Percentiles rank a stretch among this genome's conserved stretches.
Evolutionary conservation across 129 eudicot genomes (phyloP).

Genomic region (Mikania micrantha): DNA sequence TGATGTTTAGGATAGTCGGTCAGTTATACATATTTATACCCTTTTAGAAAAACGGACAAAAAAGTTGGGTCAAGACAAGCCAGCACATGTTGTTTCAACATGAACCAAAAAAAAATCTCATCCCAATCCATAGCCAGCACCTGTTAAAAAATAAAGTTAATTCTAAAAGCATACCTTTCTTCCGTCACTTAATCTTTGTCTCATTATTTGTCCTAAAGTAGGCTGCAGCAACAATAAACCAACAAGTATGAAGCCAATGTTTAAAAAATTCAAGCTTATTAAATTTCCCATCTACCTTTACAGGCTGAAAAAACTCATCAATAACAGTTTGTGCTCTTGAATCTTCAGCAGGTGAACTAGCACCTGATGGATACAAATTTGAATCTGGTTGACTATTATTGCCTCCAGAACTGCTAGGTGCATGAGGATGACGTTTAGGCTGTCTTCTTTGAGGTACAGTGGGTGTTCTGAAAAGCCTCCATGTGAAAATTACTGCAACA

Average conservation of each 20-base stretch:
- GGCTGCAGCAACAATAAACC: slow-evolving; percentile 48
- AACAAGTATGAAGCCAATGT: not conserved
- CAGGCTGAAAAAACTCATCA: slow-evolving; percentile 86
- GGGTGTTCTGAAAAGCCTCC: slow-evolving; percentile 68
- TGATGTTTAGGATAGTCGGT: too few relatives aligned
- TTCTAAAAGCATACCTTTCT: slow-evolving; percentile 63
- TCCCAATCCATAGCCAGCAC: not conserved
- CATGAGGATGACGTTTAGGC: slow-evolving; percentile 57
- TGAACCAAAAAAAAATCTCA: not conserved
- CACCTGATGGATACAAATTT: slow-evolving; percentile 33
- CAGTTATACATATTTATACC: not conserved
- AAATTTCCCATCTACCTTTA: slow-evolving; percentile 39
- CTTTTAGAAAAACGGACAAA: not conserved
- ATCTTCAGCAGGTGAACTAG: slow-evolving; percentile 48
- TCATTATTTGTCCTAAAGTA: slow-evolving; percentile 83
- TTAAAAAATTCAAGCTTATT: not conserved
- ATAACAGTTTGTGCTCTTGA: slow-evolving; percentile 60
- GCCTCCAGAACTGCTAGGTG: slow-evolving; percentile 57
- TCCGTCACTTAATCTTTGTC: slow-evolving; percentile 87
- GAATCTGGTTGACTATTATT: slow-evolving; percentile 32
- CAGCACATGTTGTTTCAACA: not conserved
- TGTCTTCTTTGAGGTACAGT: slow-evolving; percentile 66
- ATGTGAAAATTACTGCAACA: slow-evolving; percentile 70
- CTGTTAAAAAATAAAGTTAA: not conserved
- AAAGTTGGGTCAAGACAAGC: not conserved